These are phyloP conservation scores for Cyphellophora attinorum DNA, from an alignment of 2,329 filamentous ascomycete genomes.

Conservation along the genomic window DNA sequence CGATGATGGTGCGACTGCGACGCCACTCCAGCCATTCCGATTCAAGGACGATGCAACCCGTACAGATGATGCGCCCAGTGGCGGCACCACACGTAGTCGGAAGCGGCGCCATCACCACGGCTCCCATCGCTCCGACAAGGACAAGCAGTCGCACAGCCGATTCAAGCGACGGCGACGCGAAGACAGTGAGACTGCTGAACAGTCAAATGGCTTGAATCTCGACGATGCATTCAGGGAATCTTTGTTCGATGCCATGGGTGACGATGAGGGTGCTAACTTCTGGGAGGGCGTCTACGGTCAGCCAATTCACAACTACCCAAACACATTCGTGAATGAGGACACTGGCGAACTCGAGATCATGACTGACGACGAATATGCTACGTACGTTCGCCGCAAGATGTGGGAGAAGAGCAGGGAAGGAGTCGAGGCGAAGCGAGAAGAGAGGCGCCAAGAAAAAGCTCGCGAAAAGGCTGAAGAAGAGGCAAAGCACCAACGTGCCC, in stretches of 20 bases:
- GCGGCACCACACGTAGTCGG: neutral
- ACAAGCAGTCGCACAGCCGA: no score
- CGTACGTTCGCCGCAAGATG: conserved; percentile 79
- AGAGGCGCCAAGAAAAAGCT: conserved; percentile 43
- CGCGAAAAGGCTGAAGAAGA: conserved; percentile 37
- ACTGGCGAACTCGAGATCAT: conserved; percentile 64
- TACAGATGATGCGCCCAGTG: conserved; percentile 1
- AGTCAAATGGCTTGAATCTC: conserved; percentile 47
- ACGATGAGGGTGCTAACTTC: conserved; percentile 90
- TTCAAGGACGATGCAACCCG: conserved; percentile 12
- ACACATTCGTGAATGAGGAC: conserved; percentile 39
- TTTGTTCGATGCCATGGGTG: conserved; percentile 91
- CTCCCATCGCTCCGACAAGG: conserved; percentile 10
- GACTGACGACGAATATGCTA: conserved; percentile 85
- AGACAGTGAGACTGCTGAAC: no score
- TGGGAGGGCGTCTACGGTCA: conserved; percentile 97
- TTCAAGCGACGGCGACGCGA: no score
- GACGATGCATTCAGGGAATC: conserved; percentile 81
- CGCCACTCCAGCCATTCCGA: conserved; percentile 12
- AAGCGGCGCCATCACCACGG: conserved; percentile 1
- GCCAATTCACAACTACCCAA: conserved; percentile 72
- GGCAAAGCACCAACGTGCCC: conserved; percentile 4
- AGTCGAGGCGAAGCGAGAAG: conserved; percentile 64
- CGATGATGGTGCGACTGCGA: neutral
- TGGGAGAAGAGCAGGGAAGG: conserved; percentile 91